Evolutionary conservation across 139 green algal species (phyloP), one percentile per base, ranked within the genome.

Genomic region (Auxenochlorella pyrenoidosa): DNA sequence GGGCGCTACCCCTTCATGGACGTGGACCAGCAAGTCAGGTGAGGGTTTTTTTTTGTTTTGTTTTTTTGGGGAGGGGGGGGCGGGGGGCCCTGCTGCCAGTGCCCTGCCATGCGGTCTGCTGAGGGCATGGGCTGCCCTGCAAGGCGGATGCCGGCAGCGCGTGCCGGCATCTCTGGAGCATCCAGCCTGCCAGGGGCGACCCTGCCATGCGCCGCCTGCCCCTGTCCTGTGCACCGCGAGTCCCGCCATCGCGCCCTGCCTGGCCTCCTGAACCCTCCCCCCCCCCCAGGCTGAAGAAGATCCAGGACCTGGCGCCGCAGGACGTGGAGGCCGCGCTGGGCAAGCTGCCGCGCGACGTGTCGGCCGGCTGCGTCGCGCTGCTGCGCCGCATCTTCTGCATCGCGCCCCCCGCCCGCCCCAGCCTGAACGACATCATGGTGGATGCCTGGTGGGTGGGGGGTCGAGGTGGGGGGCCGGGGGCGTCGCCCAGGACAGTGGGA

Each of bases 361-460:
- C 82, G 0, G 40, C 86, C 16, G 86, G 66, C 28, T 92, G 86
- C 75, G 60, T 71, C 90, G 93, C 87, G 36, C 91, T 98, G 82
- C 79, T 98, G 36, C 79, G 68, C 21, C 80, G 85, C 41, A 95
- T 98, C 65, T 92, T 98, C n/a, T 88, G 92, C 26, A 93, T 93
- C 12, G 81, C 93, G 75, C 90, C 94, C 1, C 40, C 66, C 24
- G 38, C 90, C n/a, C 89, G 96, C 36, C 79, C 93, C 41, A 93
- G 88, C 28, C 91, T 98, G 51, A 59, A 73, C 19, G 90, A 93
- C 75, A 96, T 99, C 76, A 92, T 96, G 87, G 47, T 88, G 44
- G 83, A 38, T 8, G 22, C 28, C 72, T 43, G 76, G 76, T 54
- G 76, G 47, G 75, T 79, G 72, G 38, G 6, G 38, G 40, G 3